Base-by-base conservation (phyloP, 75 land plant genomes). In the Pinus albicaulis region DNA sequence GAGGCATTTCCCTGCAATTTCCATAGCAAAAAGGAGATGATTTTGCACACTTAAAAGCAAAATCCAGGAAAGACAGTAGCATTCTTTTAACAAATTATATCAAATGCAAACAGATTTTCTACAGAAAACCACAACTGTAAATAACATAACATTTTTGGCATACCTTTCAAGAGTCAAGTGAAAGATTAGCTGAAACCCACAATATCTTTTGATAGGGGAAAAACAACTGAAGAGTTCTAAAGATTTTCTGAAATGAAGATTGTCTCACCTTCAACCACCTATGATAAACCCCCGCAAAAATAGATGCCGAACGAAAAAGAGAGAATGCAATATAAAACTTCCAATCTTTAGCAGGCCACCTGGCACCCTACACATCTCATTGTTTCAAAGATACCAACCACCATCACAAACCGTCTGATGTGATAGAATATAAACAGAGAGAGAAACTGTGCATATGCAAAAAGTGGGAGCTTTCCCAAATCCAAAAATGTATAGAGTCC, bases 1-100 rank as follows among this genome's bases (percentile, higher is more conserved):
- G 99, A 92, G 28, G 99, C 98, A 92, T 94, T 97, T 16, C 99
- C 99, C 99, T 97, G 77, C 48, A 79, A 6, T 53, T 53, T 68
- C 48, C n/a, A 19, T 19, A 41, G 24, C 41, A 41, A 36, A 36
- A 68, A 68, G 0, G 22, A 36, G 71, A 68, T n/a, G 17, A 10
- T 10, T n/a, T 13, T 20, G 41, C 71, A 68, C 36, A 68, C 48
- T 36, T 17, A 5, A 38, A 66, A 31, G 28, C 68, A 64, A 23
- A 31, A 34, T 64, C 6, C 36, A 64, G 34, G 34, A 38, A 20
- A 34, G 11, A 36, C 34, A 65, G 44, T 8, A 16, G 19, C 7
- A 31, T 65, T 65, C 41, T 25, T 65, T 65, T 17, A 26, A 31
- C 36, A n/a, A 34, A 68, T 34, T 68, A 41, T 2, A 38, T 41